Base-by-base conservation (phyloP, 2,329 filamentous ascomycete genomes). In the Neobulgaria alba region DNA sequence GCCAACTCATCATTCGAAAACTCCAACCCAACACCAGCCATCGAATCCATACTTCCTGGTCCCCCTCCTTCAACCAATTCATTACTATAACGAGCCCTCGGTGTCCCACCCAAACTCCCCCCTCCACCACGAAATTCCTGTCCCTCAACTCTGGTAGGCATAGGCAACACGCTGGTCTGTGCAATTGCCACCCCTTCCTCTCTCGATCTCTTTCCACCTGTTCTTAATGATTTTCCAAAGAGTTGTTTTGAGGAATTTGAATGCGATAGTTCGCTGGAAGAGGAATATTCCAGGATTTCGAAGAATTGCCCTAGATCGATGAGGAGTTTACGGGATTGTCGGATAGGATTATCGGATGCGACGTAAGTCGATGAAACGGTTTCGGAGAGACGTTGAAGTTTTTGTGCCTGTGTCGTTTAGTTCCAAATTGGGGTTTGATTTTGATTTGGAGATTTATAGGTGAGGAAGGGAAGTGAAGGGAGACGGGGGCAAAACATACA, bases 261-360 rank as follows among this genome's bases (percentile, higher is more conserved):
- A n/a, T n/a, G n/a, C 2, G 57, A 52, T 2, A 53, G 30, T 30
- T 66, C 65, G 36, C 59, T 62, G 9, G 63, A 63, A 7, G 63
- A 65, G 1, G 65, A 63, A 38, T 67, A 68, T 50, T 70, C 67
- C 1, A 70, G 57, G 9, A 70, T 67, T 42, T 69, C 66, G 62
- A 67, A 70, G 49, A 70, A 69, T 16, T 64, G 59, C 3, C 63
- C 65, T 0, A 70, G 59, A 38, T 70, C 66, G 29, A 69, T 68
- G 2, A 67, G 54, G 5, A 67, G 57, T 59, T 46, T 61, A 51
- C 20, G 57, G 47, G 42, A 60, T 45, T 34, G 61, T 9, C 51
- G 51, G 2, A 48, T 52, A 7, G 51, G 46, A 21, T 48, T 49
- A 16, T 53, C 51, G 16, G 41, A 43, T 3, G 51, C 61, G 29